Base-by-base conservation (phyloP, 1,284 basidiomycete genomes). In the Phellopilus nigrolimitatus region DNA sequence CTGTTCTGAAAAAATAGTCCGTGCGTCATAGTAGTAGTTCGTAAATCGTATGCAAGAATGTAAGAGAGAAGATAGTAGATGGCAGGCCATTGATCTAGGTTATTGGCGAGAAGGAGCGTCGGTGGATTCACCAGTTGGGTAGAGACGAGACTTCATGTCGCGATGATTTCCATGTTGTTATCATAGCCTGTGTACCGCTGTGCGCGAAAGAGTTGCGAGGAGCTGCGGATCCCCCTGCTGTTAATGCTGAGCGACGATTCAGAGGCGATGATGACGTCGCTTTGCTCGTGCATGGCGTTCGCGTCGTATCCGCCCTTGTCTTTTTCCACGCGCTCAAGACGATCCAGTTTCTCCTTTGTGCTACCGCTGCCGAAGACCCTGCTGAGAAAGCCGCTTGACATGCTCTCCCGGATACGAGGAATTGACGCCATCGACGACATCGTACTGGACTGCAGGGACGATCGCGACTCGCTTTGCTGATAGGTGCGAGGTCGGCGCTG, bases 291-390 rank as follows among this genome's bases (percentile, higher is more conserved):
- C 28, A 44, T 47, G 9, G 25, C 19, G 30, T 38, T 38, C 19
- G 42, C 21, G 30, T 41, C 44, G 38, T 34, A 42, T 3, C 25
- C 41, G 21, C 40, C 36, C 21, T 44, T 53, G 10, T 53, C 47
- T 22, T 44, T 53, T 38, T 53, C 51, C 3, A 40, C 45, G 24
- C 47, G 47, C 13, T 49, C 52, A 17, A 43, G 3, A 9, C 42
- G 67, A 57, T 67, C 66, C 13, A 36, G n/a, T 46, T 68, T 63
- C 55, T 73, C 71, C n/a, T 66, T 63, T 59, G 76, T 76, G 38
- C 69, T 73, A 47, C 75, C 75, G 17, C 75, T 75, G 41, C 74
- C 80, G 76, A 81, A 84, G 79, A 84, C 81, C 27, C 82, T 72
- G 57, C 78, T 82, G 41, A 84, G 68, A 63, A 84, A 83, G 31